Base-by-base conservation (phyloP, 768 basidiomycete species). In the Mycena olivaceomarginata region DNA sequence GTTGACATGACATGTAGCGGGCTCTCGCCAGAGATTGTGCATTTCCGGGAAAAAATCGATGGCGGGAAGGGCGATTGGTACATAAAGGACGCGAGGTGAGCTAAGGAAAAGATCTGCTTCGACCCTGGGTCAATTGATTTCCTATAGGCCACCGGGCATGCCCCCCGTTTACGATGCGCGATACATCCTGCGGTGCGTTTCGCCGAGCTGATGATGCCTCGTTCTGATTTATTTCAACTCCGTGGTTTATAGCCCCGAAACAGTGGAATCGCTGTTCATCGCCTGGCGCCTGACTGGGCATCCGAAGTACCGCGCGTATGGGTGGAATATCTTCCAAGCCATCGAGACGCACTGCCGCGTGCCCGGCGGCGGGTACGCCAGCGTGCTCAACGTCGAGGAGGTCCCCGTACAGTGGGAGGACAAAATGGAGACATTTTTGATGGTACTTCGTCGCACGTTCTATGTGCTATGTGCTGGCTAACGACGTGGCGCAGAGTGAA, bases 341-440 rank as follows among this genome's bases (percentile, higher is more conserved):
- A 98, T 99, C 75, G 92, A 97, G 82, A 92, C 92, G 83, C 93
- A 98, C 81, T 97, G 96, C 81, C 89, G 90, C 67, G 87, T 97
- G 20, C 85, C 89, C 16, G 88, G 88, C 0, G 98, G 97, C n/a
- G 98, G 97, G 13, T 99, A 95, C 82, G 95, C 96, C 25, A 92
- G 93, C 46, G 89, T 99, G 64, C 84, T 93, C 67, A 96, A 98
- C 81, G 98, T 99, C 12, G 96, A 98, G 84, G 89, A 92, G 76
- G 87, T 93, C 15, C 93, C 94, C 0, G 92, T 88, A 2, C 86
- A 86, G 81, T 88, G 91, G 76, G 94, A 96, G 77, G 97, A 99
- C 85, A 94, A 95, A 84, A 98, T 98, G 97, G 97, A 99, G 86
- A 97, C 97, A 22, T 98, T 98, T 87, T 91, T 97, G 84, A 89